These are phyloP conservation scores for Ustilago shanxiensis DNA, from an alignment of 1,284 basidiomycete genomes.

Conservation along the genomic window DNA sequence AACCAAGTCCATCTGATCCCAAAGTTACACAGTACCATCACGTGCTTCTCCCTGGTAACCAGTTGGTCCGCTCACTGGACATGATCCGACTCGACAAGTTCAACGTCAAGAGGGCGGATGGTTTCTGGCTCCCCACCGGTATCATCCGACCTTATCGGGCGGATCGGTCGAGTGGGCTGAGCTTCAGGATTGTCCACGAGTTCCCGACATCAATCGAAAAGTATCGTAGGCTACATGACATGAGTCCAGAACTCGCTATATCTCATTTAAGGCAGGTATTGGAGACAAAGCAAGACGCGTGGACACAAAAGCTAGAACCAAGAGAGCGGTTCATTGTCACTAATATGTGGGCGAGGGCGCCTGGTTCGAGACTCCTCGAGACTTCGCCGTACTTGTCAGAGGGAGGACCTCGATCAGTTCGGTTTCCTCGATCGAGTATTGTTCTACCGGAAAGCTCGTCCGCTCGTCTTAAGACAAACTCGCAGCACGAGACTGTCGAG, in stretches of 20 bases:
- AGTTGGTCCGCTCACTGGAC: background rate
- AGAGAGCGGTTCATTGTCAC: background rate
- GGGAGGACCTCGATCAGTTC: too few relatives aligned
- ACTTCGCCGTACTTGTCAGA: background rate
- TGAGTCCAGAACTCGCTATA: background rate
- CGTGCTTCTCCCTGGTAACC: background rate
- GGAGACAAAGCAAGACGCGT: background rate
- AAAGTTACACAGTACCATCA: background rate
- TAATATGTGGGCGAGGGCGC: background rate
- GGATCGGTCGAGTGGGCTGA: too few relatives aligned
- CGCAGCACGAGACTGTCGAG: too few relatives aligned
- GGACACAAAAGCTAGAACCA: conserved; percentile 1
- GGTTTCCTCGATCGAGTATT: too few relatives aligned
- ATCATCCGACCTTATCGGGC: background rate
- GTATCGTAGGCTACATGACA: background rate
- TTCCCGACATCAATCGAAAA: background rate
- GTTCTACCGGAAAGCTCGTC: too few relatives aligned
- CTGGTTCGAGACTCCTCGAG: background rate
- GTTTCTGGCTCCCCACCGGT: conserved; percentile 10
- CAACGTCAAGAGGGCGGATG: background rate
- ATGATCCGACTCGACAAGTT: conserved; percentile 2
- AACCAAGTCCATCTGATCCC: background rate
- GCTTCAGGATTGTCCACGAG: conserved; percentile 6
- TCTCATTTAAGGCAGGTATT: background rate
- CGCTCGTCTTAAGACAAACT: too few relatives aligned